These are phyloP conservation scores for Knufia fluminis DNA, from an alignment of 2,329 filamentous ascomycete species.

Conservation along the genomic window DNA sequence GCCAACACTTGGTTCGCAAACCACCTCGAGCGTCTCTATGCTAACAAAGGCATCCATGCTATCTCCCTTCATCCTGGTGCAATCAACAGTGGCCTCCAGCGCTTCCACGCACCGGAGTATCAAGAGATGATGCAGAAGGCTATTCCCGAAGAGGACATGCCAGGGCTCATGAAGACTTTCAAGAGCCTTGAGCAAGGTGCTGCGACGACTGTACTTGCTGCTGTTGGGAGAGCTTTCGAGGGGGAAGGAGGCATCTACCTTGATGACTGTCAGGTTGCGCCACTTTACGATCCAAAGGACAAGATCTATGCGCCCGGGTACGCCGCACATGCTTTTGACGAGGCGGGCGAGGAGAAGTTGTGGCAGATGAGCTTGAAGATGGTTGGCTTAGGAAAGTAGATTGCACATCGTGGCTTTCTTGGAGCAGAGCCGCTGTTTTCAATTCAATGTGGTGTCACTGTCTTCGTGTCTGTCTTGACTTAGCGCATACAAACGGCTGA, in stretches of 20 bases:
- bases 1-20: slow-evolving; percentile 45
- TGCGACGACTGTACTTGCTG: slow-evolving; percentile 26
- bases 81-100: slow-evolving; percentile 24
- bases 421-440: background rate
- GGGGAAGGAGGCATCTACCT: slow-evolving; percentile 24
- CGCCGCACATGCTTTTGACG: slow-evolving; percentile 16
- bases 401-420: background rate
- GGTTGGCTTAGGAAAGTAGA: background rate
- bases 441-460: too few species aligned
- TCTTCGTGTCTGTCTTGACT: too few species aligned
- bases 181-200: slow-evolving; percentile 32
- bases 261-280: slow-evolving; percentile 23
- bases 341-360: slow-evolving; percentile 15
- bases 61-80: slow-evolving; percentile 40
- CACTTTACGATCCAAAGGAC: slow-evolving; percentile 8
- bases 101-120: background rate
- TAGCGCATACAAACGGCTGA: too few species aligned
- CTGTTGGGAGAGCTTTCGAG: slow-evolving; percentile 24
- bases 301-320: slow-evolving; percentile 11
- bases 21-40: slow-evolving; percentile 43
- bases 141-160: slow-evolving; percentile 12
- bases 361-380: slow-evolving; percentile 16
- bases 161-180: background rate
- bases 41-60: slow-evolving; percentile 32
- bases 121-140: slow-evolving; percentile 8